Conservation (phyloP, 108 stramenopile species). For the Pseudonitzschia multiseries region DNA sequence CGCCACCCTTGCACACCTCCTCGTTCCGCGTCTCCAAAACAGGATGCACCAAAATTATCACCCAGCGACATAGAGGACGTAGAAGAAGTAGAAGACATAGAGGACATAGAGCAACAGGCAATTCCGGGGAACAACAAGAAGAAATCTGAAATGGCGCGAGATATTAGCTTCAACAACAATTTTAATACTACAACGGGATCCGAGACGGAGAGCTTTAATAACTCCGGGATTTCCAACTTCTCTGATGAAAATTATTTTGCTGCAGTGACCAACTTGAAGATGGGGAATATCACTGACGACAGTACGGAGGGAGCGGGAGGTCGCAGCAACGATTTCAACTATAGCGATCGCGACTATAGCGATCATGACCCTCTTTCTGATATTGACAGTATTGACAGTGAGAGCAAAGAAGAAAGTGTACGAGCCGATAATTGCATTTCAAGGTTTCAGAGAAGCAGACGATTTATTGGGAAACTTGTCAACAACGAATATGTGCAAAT, state of each 20-base stretch:
- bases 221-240: background rate
- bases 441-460: constrained; percentile 17
- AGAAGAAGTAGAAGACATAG: background rate
- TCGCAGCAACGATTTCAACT: too few species aligned
- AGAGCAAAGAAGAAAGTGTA: background rate
- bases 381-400: too few species aligned
- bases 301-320: background rate
- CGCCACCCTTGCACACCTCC: too few species aligned
- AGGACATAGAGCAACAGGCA: background rate
- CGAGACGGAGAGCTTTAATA: background rate
- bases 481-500: constrained; percentile 55
- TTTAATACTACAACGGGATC: background rate
- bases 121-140: too few species aligned
- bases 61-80: background rate
- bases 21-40: background rate
- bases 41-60: background rate
- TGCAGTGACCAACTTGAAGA: background rate
- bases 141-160: too few species aligned
- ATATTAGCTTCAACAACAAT: too few species aligned
- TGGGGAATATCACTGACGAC: background rate
- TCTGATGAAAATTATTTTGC: background rate
- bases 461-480: constrained; percentile 40
- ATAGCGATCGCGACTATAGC: too few species aligned
- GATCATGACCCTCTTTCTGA: too few species aligned
- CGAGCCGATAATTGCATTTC: background rate